Evolutionary conservation across 2,329 filamentous ascomycete genomes (phyloP).

Genomic region (Ploettnerulaceae sp.): DNA sequence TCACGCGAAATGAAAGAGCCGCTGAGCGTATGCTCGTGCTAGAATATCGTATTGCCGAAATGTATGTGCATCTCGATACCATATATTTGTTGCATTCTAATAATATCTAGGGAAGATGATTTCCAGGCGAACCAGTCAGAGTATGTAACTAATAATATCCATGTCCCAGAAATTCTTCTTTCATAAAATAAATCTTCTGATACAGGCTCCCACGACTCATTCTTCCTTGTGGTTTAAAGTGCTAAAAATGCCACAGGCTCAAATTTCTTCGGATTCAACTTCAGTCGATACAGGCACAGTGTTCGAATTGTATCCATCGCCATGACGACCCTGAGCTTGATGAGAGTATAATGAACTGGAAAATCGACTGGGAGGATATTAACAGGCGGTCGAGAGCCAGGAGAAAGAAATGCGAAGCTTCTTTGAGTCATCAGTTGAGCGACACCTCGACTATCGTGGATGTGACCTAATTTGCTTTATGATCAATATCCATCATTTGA

Average conservation of each 20-base stretch:
- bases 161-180: too few species aligned
- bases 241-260: too few species aligned
- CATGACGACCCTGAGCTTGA: constrained; percentile 52
- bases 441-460: constrained; percentile 5
- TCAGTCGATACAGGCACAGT: constrained; percentile 57
- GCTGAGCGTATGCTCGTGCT: constrained; percentile 55
- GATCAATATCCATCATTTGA: background rate
- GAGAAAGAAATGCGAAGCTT: constrained; percentile 19
- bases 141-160: too few species aligned
- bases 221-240: too few species aligned
- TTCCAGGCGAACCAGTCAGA: constrained; percentile 54
- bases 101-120: constrained; percentile 45
- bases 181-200: too few species aligned
- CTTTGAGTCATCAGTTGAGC: constrained; percentile 4
- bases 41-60: constrained; percentile 51
- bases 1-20: constrained; percentile 52
- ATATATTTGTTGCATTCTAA: constrained; percentile 20
- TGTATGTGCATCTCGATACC: constrained; percentile 40
- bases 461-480: background rate
- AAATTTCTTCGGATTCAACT: constrained; percentile 57
- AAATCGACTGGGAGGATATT: constrained; percentile 52
- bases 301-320: constrained; percentile 42
- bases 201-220: too few species aligned
- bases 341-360: constrained; percentile 57
- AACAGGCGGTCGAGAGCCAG: constrained; percentile 37